Base-by-base conservation (phyloP, 1,284 basidiomycete species). In the Crucibulum cyathiforme region DNA sequence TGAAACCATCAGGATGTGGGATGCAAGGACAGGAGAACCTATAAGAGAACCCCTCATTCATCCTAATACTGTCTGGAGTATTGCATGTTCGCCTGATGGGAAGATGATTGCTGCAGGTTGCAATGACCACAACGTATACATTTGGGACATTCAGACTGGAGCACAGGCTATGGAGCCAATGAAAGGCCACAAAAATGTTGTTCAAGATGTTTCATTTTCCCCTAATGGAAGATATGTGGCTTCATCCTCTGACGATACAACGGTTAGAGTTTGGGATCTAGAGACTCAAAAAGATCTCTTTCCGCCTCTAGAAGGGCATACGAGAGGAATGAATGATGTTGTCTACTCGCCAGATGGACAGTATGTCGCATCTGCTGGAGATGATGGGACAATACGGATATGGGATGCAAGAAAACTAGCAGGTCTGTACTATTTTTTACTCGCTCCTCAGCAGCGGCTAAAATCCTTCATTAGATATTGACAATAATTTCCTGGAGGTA, bases 1-100 rank as follows among this genome's bases (percentile, higher is more conserved):
- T 45, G 51, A 59, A 31, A 55, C 56, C 3, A 56, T 74, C 17
- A 63, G 62, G 60, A 58, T 66, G 24, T 66, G 64, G 62, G 62
- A 71, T 60, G 58, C 60, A 34, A 34, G 53, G 13, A 61, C 41
- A 19, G 59, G 39, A n/a, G 15, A 54, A 37, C 15, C 53, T 24
- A 34, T 46, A 34, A 24, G 46, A n/a, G 15, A 54, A 8, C 34
- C 43, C n/a, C 10, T 43, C 8, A 54, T 45, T n/a, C 53, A 54
- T 45, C 57, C 53, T 5, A 47, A 53, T 37, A 34, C 19, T 38
- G 57, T 65, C 13, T 54, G 47, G 2, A 54, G 61, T 10, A 43
- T 60, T 31, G 45, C 57, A 17, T 63, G 60, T 49, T 65, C 63
- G 15, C 35, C 56, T 24, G 54, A 60, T 54, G 49, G 61, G 7